These are phyloP conservation scores for Asterochloris sp. DNA, from an alignment of 139 green algal genomes.

Conservation along the genomic window DNA sequence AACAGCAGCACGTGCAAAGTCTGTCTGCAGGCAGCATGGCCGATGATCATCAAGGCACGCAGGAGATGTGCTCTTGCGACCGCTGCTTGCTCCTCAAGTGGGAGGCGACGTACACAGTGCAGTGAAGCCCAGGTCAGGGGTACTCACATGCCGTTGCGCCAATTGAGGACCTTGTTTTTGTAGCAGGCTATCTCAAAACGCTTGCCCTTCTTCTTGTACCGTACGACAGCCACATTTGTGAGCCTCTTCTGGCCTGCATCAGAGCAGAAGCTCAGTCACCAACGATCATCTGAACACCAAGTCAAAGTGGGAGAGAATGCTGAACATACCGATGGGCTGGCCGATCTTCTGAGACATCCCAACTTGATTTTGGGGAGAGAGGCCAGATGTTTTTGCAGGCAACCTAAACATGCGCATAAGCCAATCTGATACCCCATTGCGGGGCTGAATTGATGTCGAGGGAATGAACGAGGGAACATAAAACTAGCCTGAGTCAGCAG, in stretches of 20 bases:
- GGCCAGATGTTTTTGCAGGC: no score
- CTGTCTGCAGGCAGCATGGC: not conserved
- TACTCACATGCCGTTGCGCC: conserved; percentile 81
- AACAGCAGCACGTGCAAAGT: not conserved
- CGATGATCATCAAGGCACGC: no score
- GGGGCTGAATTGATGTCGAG: no score
- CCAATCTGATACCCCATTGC: no score
- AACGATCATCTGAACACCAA: not conserved
- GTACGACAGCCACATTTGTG: conserved; percentile 97
- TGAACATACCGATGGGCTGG: no score
- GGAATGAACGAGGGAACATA: no score
- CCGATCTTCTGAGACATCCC: no score
- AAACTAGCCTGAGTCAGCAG: no score
- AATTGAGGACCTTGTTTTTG: conserved; percentile 97
- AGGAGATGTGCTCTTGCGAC: not conserved
- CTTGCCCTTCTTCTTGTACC: conserved; percentile 85
- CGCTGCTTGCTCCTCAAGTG: not conserved
- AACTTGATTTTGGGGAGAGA: no score
- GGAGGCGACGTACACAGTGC: not conserved
- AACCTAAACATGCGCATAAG: no score
- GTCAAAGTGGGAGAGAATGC: no score
- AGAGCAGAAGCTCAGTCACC: not conserved
- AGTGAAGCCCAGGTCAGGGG: not conserved
- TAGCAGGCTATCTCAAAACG: conserved; percentile 99
- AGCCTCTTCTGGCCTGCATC: conserved; percentile 93